Percentiles rank a stretch among this genome's conserved stretches.
Conservation (phyloP, 2,329 filamentous ascomycete genomes). For the Massarina eburnea region DNA sequence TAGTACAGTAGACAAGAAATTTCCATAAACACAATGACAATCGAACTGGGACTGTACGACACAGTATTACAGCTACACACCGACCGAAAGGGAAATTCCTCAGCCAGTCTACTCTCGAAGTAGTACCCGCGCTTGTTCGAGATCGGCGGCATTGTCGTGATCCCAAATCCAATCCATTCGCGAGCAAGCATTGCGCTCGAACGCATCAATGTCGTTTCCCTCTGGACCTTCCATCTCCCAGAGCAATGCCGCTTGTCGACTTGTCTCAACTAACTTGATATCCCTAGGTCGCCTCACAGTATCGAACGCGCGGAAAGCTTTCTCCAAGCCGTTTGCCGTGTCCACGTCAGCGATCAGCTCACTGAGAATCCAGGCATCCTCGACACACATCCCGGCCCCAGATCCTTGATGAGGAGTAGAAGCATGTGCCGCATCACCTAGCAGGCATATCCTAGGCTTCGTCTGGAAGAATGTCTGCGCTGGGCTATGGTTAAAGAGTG, state of each 20-base stretch:
- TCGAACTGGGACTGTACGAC: too few species aligned
- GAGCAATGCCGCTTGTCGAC: constrained; percentile 42
- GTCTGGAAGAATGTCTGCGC: constrained; percentile 43
- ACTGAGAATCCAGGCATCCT: constrained; percentile 54
- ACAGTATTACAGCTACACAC: not conserved
- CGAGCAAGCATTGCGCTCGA: constrained; percentile 28
- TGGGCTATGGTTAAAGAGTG: constrained; percentile 50
- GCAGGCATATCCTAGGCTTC: constrained; percentile 44
- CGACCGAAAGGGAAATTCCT: not conserved
- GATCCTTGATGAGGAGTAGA: constrained; percentile 55
- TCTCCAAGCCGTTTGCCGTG: constrained; percentile 19
- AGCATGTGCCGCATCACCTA: constrained; percentile 61
- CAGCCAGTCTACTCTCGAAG: not conserved
- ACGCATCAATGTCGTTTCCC: constrained; percentile 38
- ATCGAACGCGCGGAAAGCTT: constrained; percentile 45
- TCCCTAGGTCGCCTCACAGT: constrained; percentile 41
- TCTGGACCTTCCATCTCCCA: constrained; percentile 42
- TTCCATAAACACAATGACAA: too few species aligned
- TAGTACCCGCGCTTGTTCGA: constrained; percentile 23
- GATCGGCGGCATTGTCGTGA: constrained; percentile 36
- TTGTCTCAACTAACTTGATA: constrained; percentile 44
- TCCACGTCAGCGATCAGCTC: constrained; percentile 35
- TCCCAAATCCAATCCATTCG: constrained; percentile 48
- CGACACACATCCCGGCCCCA: constrained; percentile 58
- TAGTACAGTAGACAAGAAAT: too few species aligned